Base-by-base conservation (phyloP, 441 rosid species). In the Jatropha multifida region DNA sequence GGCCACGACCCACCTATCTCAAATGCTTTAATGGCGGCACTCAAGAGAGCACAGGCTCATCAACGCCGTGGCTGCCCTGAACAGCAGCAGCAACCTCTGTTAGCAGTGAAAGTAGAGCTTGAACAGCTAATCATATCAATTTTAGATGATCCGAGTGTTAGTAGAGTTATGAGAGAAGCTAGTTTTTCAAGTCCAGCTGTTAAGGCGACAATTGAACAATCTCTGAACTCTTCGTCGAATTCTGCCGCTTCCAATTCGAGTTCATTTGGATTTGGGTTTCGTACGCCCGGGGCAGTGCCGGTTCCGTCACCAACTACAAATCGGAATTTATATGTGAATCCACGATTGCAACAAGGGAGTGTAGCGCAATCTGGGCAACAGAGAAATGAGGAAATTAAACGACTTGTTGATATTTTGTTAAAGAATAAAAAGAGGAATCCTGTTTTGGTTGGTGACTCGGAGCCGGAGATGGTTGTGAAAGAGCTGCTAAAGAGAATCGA, bases 31-130 rank as follows among this genome's bases (percentile, higher is more conserved):
- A 91, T 90, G 94, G 99, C 99, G 0, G 99, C 99, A 37, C 83
- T 95, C 10, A 92, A 93, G 86, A 90, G 98, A 2, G 99, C 99
- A 7, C 99, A 95, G 83, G 99, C 99, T 40, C 98, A 95, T 73
- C 99, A 95, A 76, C 91, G 99, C 2, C 88, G 99, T 32, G 99
- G 99, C 12, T 95, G 98, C 74, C 99, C 98, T 0, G 97, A 94
- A 74, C 99, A 94, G 76, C 99, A 94, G 72, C 99, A 95, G 74
- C 99, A 93, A 81, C 99, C 99, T 8, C 84, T 95, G 52, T 76
- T 95, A 20, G 99, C 99, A 0, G 97, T 95, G 17, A 95, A 95
- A 74, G 97, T 95, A 0, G 98, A 95, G 93, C 90, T 95, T 6
- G 98, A 95, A 61, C 99, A 95, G 89, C 86, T 95, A 52, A 92